Conservation (phyloP, 2,329 filamentous ascomycete species). For the Calonectria pauciramosa region DNA sequence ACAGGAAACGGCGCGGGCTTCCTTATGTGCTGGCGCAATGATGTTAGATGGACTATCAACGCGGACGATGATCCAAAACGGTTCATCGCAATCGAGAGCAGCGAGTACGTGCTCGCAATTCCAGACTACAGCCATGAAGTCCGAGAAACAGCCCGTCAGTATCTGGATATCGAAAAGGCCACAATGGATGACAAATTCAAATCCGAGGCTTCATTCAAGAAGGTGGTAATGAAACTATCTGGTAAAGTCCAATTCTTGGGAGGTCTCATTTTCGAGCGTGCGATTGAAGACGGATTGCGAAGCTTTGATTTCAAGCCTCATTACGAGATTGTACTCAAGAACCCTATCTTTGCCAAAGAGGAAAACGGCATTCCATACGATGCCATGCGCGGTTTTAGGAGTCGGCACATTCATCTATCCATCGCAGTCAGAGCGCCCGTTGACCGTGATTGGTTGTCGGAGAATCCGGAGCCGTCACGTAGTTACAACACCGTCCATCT, state of each 20-base stretch:
- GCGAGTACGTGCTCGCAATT: slow-evolving; percentile 93
- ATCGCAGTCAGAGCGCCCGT: slow-evolving; percentile 90
- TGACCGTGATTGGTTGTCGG: slow-evolving; percentile 86
- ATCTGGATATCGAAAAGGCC: slow-evolving; percentile 70
- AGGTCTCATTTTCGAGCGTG: slow-evolving; percentile 92
- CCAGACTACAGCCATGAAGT: slow-evolving; percentile 94
- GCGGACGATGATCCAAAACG: slow-evolving; percentile 88
- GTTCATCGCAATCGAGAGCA: slow-evolving; percentile 96
- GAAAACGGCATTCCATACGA: slow-evolving; percentile 77
- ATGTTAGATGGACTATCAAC: slow-evolving; percentile 89
- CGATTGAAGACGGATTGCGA: slow-evolving; percentile 77
- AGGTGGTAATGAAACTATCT: slow-evolving; percentile 98
- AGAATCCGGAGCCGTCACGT: slow-evolving; percentile 80
- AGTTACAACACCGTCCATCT: slow-evolving; percentile 98
- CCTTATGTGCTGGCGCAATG: slow-evolving; percentile 98
- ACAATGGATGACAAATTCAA: slow-evolving; percentile 75
- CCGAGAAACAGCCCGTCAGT: slow-evolving; percentile 69
- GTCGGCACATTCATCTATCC: slow-evolving; percentile 95
- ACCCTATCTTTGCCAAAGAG: slow-evolving; percentile 79
- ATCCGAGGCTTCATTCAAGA: slow-evolving; percentile 90
- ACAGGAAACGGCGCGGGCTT: slow-evolving; percentile 95
- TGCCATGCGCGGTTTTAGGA: slow-evolving; percentile 96
- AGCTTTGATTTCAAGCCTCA: slow-evolving; percentile 93
- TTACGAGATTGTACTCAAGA: slow-evolving; percentile 89
- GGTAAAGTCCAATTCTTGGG: slow-evolving; percentile 95